A percentile compares a stretch with the other conserved stretches of the same genome.
Evolutionary conservation across 805 yeast genomes (phyloP).

Genomic region (Teunomyces stri): DNA sequence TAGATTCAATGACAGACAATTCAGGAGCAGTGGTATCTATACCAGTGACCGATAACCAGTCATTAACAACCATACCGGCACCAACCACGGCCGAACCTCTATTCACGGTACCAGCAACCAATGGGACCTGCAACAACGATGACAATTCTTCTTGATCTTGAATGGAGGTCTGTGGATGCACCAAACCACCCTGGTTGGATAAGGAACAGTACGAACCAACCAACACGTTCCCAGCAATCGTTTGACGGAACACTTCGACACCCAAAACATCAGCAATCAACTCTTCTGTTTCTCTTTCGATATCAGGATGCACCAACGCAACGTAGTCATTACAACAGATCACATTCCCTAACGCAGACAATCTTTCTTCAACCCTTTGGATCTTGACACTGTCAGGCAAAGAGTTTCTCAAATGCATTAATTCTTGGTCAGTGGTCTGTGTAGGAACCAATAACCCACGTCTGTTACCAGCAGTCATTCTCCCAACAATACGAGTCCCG

Average conservation of each 20-base stretch:
- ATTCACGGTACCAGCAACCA: conserved; percentile 98
- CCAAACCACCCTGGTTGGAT: conserved; percentile 97
- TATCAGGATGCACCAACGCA: conserved; percentile 98
- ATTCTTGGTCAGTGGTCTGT: conserved; percentile 97
- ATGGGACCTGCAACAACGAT: conserved; percentile 91
- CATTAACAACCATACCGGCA: conserved; percentile 98
- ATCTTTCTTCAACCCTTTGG: conserved; percentile 96
- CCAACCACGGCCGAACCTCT: conserved; percentile 98
- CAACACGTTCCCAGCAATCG: conserved; percentile 95
- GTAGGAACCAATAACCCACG: conserved; percentile 96
- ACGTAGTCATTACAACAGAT: conserved; percentile 98
- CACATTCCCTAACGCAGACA: conserved; percentile 95
- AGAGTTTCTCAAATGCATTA: conserved; percentile 94
- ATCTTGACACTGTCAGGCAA: conserved; percentile 93
- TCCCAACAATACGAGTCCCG: conserved; percentile 95
- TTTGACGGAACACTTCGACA: conserved; percentile 98
- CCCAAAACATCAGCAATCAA: conserved; percentile 96
- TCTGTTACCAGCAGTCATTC: conserved; percentile 98
- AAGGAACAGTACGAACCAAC: conserved; percentile 96
- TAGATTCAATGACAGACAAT: conserved; percentile 92
- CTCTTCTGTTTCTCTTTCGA: conserved; percentile 98
- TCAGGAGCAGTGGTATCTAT: conserved; percentile 98
- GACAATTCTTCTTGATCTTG: conserved; percentile 98
- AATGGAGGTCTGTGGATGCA: conserved; percentile 94
- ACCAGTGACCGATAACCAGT: conserved; percentile 96